A percentile compares a stretch with the other conserved stretches of the same genome.
Conservation (phyloP, 129 eudicot species). For the Chrysanthemum makinoi region DNA sequence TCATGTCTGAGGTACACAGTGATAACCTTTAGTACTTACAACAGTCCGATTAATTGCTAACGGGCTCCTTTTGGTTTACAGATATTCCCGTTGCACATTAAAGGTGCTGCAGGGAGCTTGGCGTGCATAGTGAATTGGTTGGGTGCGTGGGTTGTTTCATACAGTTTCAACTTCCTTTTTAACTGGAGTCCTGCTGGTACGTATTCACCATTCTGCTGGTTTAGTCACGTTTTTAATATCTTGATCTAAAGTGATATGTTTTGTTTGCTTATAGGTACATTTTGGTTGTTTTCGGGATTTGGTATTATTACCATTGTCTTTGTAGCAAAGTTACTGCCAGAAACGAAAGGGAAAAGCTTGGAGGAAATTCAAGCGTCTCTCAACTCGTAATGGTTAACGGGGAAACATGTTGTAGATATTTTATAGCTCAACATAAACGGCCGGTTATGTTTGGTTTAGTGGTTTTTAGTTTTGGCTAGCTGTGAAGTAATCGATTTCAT, state of each 20-base stretch:
- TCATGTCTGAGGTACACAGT: slow-evolving; percentile 75
- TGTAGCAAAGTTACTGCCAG: slow-evolving; percentile 72
- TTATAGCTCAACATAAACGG: neutral
- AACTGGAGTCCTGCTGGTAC: slow-evolving; percentile 78
- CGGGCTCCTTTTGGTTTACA: slow-evolving; percentile 25
- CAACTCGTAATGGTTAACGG: slow-evolving; percentile 37
- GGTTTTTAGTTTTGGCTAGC: neutral
- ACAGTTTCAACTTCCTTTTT: slow-evolving; percentile 71
- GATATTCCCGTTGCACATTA: slow-evolving; percentile 83
- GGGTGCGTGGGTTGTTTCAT: slow-evolving; percentile 85
- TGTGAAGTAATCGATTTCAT: neutral
- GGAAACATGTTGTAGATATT: too few relatives aligned
- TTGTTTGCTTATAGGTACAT: slow-evolving; percentile 49
- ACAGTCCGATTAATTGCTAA: neutral
- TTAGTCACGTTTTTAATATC: neutral
- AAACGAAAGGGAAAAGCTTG: slow-evolving; percentile 81
- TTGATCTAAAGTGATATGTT: slow-evolving; percentile 3
- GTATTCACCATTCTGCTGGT: neutral
- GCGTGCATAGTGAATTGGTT: slow-evolving; percentile 76
- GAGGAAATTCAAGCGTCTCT: slow-evolving; percentile 76
- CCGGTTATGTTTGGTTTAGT: neutral
- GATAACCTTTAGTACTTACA: neutral
- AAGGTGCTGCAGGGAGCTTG: slow-evolving; percentile 75
- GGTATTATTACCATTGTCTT: slow-evolving; percentile 44
- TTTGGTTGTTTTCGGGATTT: slow-evolving; percentile 57